Percentiles rank a stretch among this genome's conserved stretches.
Conservation (phyloP, 2,329 filamentous ascomycete species). For the Pseudogymnoascus sp. region DNA sequence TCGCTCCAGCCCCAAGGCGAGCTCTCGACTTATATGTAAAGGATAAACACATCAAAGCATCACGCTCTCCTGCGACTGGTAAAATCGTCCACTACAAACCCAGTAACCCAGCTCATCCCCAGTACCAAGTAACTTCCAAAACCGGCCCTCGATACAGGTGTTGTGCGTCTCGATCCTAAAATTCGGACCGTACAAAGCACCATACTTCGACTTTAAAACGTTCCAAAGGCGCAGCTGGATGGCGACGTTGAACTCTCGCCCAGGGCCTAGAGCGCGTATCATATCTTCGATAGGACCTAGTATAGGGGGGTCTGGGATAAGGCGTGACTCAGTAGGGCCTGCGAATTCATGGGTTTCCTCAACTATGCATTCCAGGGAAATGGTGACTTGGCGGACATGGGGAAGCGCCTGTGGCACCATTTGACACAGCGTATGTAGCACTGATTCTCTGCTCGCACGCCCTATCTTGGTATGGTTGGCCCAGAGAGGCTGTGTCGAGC, state of each 20-base stretch:
- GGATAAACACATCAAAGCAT: no score
- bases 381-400: neutral
- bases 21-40: no score
- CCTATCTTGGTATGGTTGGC: neutral
- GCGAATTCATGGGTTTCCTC: no score
- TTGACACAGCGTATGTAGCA: neutral
- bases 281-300: neutral
- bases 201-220: neutral
- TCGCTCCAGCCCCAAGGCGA: no score
- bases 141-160: neutral
- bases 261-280: neutral
- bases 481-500: neutral
- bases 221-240: neutral
- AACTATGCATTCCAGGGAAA: neutral
- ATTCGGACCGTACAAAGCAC: neutral
- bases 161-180: neutral
- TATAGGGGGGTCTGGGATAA: neutral
- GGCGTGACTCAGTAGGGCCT: no score
- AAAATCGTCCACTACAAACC: neutral
- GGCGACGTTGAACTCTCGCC: neutral
- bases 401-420: neutral
- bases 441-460: neutral
- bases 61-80: no score
- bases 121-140: neutral
- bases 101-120: neutral